Conservation (phyloP, 495 filamentous ascomycete species). For the Daldinia childiae region DNA sequence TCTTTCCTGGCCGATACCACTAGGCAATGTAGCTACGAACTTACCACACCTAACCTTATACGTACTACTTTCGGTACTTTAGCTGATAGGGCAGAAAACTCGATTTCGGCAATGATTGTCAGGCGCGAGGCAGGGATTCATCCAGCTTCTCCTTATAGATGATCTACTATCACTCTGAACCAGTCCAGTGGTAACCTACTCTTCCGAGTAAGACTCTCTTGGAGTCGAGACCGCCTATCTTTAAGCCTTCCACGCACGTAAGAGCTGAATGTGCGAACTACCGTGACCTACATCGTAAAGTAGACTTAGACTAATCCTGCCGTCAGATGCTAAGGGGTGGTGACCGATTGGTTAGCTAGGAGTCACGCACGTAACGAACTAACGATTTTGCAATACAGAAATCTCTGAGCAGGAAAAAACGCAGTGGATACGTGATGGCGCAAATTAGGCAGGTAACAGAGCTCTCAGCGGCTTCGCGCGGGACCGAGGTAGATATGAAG, state of each 20-base stretch:
- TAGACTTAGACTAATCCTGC: constrained; percentile 17
- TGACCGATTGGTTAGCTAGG: constrained; percentile 19
- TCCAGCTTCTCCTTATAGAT: constrained; percentile 40
- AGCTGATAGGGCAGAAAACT: constrained; percentile 24
- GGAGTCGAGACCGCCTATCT: constrained; percentile 29
- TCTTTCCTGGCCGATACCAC: constrained; percentile 25
- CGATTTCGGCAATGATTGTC: constrained; percentile 24
- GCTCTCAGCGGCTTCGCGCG: constrained; percentile 2
- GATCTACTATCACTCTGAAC: constrained; percentile 7
- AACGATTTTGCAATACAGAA: constrained; percentile 14
- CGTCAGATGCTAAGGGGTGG: constrained; percentile 13
- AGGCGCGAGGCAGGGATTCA: constrained; percentile 20
- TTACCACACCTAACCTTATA: constrained; percentile 26
- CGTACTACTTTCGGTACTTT: constrained; percentile 19
- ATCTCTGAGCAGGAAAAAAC: constrained; percentile 3
- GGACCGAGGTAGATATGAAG: constrained; percentile 12
- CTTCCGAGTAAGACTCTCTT: constrained; percentile 16
- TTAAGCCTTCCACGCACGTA: constrained; percentile 7
- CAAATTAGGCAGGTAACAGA: constrained; percentile 40
- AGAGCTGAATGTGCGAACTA: constrained; percentile 9
- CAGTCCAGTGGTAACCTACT: constrained; percentile 29
- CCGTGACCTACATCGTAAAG: not conserved
- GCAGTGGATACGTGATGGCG: constrained; percentile 10
- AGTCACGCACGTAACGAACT: constrained; percentile 25
- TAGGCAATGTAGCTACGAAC: not conserved